These are phyloP conservation scores for Hypholoma fasciculare DNA, from an alignment of 768 basidiomycete species.

Conservation along the genomic window DNA sequence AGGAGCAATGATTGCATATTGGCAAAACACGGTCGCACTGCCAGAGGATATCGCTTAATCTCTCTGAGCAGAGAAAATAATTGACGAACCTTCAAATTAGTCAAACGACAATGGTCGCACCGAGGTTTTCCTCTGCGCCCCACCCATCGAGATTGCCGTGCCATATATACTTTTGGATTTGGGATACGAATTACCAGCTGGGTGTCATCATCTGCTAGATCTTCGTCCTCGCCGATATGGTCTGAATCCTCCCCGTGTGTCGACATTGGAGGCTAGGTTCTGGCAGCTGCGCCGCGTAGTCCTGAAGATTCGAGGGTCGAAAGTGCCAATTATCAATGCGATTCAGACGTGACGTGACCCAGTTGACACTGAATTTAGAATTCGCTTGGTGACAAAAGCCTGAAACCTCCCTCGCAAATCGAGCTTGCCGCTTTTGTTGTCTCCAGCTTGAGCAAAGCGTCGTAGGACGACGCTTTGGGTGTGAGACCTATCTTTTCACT, in stretches of 20 bases:
- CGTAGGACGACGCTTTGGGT: not conserved
- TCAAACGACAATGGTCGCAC: conserved; percentile 71
- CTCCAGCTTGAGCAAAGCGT: not conserved
- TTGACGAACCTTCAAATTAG: conserved; percentile 66
- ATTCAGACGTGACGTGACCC: conserved; percentile 24
- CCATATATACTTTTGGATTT: conserved; percentile 66
- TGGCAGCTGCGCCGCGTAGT: conserved; percentile 1
- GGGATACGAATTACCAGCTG: conserved; percentile 67
- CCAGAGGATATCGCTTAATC: conserved; percentile 8
- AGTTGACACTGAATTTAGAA: conserved; percentile 13
- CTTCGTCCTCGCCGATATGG: conserved; percentile 27
- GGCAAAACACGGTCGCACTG: conserved; percentile 74
- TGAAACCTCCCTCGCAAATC: conserved; percentile 14
- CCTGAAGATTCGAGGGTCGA: not conserved
- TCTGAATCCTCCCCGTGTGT: conserved; percentile 36
- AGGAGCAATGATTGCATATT: conserved; percentile 71
- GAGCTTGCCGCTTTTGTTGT: conserved; percentile 7
- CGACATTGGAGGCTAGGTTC: conserved; percentile 23
- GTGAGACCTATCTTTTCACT: no score
- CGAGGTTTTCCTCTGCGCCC: conserved; percentile 74
- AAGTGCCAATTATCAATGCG: conserved; percentile 11
- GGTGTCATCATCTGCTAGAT: conserved; percentile 42
- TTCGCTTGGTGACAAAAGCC: conserved; percentile 16
- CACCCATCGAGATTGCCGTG: conserved; percentile 73
- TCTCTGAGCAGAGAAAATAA: conserved; percentile 1